These are phyloP conservation scores for Oryza rufipogon DNA, from an alignment of 176 grass and related monocot species.

Conservation along the genomic window DNA sequence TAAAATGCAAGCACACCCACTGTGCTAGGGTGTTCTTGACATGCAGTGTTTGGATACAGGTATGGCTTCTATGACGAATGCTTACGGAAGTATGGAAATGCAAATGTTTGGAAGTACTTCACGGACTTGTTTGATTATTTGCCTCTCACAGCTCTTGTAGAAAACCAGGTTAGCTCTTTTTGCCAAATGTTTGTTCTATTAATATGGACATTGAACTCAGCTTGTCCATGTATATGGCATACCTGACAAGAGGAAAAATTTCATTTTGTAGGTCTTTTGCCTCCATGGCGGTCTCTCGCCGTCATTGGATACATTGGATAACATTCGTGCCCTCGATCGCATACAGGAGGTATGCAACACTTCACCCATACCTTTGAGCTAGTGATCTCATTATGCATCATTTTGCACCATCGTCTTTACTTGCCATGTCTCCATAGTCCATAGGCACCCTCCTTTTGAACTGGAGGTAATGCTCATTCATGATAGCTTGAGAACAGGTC, in stretches of 20 bases:
- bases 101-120: slow-evolving; percentile 99
- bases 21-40: slow-evolving; percentile 35
- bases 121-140: slow-evolving; percentile 99
- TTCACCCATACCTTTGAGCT: slow-evolving; percentile 14
- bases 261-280: slow-evolving; percentile 80
- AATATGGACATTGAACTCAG: slow-evolving; percentile 7
- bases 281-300: slow-evolving; percentile 98
- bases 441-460: slow-evolving; percentile 9
- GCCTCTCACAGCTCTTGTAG: slow-evolving; percentile 98
- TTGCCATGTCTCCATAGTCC: slow-evolving; percentile 15
- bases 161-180: slow-evolving; percentile 84
- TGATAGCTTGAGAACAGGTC: slow-evolving; percentile 19
- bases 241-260: slow-evolving; percentile 19
- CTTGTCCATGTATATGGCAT: background rate
- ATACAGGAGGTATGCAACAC: slow-evolving; percentile 81
- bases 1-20: slow-evolving; percentile 24
- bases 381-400: slow-evolving; percentile 21
- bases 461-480: slow-evolving; percentile 11
- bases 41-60: slow-evolving; percentile 58
- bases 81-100: slow-evolving; percentile 98
- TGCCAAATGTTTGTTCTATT: slow-evolving; percentile 3
- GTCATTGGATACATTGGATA: slow-evolving; percentile 97
- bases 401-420: background rate
- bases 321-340: slow-evolving; percentile 87
- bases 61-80: slow-evolving; percentile 99